A percentile compares a stretch with the other conserved stretches of the same genome.
Evolutionary conservation across 1,284 basidiomycete species (phyloP).

Genomic region (Malassezia japonica): DNA sequence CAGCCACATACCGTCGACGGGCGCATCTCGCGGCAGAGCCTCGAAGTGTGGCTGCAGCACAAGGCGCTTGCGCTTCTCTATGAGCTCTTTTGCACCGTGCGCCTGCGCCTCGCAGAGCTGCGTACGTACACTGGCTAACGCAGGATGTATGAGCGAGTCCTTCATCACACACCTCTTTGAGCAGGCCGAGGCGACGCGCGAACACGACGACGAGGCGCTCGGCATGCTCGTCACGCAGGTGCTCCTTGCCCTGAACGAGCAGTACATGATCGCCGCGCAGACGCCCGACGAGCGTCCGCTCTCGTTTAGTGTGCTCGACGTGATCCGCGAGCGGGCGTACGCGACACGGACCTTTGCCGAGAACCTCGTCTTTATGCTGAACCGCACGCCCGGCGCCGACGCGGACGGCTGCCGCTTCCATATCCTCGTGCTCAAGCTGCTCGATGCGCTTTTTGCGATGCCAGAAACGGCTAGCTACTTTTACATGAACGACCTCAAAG

Average conservation of each 20-base stretch:
- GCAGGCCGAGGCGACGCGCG: conserved; percentile 80
- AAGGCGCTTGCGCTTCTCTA: conserved; percentile 50
- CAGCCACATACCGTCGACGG: background rate
- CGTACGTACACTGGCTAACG: background rate
- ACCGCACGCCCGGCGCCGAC: conserved; percentile 58
- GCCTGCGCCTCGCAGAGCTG: conserved; percentile 9
- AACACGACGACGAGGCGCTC: conserved; percentile 66
- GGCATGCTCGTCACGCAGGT: conserved; percentile 31
- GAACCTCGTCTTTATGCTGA: conserved; percentile 98
- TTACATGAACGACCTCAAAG: conserved; percentile 92
- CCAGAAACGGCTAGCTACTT: conserved; percentile 89
- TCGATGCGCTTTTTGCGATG: conserved; percentile 90
- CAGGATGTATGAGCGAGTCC: conserved; percentile 52
- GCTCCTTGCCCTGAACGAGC: conserved; percentile 72
- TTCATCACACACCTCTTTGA: conserved; percentile 89
- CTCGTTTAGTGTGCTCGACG: conserved; percentile 48
- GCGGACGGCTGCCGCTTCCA: conserved; percentile 89
- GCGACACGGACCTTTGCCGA: conserved; percentile 89
- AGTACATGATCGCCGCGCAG: conserved; percentile 77
- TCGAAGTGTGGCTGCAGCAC: conserved; percentile 18
- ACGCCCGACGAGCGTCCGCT: background rate
- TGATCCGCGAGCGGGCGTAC: conserved; percentile 71
- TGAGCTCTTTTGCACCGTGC: conserved; percentile 36
- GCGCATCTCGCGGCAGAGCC: conserved; percentile 21
- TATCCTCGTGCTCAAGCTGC: conserved; percentile 81